Evolutionary conservation across 208 protist species (phyloP).

Genomic region (Hexamita inflata): DNA sequence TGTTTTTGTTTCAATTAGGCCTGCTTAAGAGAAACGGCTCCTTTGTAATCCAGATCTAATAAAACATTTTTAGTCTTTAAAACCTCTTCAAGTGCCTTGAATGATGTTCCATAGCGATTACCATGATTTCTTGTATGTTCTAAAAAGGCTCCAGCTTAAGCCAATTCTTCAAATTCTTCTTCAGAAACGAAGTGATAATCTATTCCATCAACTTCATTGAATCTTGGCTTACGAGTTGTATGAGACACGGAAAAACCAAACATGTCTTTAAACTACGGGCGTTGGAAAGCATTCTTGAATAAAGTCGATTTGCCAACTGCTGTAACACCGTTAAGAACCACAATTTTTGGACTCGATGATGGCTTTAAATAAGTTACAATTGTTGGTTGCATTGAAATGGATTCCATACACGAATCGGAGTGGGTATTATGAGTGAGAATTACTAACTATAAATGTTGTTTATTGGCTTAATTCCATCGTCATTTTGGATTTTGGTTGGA

Average conservation of each 20-base stretch:
- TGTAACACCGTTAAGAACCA: conserved; percentile 7
- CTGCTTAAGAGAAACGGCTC: background rate
- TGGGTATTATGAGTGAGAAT: too few relatives aligned
- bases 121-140: conserved; percentile 26
- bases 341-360: too few relatives aligned
- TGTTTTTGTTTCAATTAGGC: background rate
- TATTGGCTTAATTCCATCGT: too few relatives aligned
- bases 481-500: too few relatives aligned
- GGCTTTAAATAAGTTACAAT: too few relatives aligned
- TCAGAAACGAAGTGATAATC: conserved; percentile 39
- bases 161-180: conserved; percentile 31
- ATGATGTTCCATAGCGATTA: conserved; percentile 36
- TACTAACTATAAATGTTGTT: too few relatives aligned
- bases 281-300: conserved; percentile 31
- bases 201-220: conserved; percentile 35
- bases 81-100: conserved; percentile 13
- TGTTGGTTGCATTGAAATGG: too few relatives aligned
- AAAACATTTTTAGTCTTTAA: background rate
- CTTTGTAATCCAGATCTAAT: conserved; percentile 31
- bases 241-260: conserved; percentile 58
- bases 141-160: conserved; percentile 26
- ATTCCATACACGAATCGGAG: too few relatives aligned
- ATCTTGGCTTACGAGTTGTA: conserved; percentile 35
- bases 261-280: conserved; percentile 43
- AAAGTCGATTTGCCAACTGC: conserved; percentile 34